Evolutionary conservation across 73 alveolate species (phyloP).

Genomic region (Tetrahymena thermophila): DNA sequence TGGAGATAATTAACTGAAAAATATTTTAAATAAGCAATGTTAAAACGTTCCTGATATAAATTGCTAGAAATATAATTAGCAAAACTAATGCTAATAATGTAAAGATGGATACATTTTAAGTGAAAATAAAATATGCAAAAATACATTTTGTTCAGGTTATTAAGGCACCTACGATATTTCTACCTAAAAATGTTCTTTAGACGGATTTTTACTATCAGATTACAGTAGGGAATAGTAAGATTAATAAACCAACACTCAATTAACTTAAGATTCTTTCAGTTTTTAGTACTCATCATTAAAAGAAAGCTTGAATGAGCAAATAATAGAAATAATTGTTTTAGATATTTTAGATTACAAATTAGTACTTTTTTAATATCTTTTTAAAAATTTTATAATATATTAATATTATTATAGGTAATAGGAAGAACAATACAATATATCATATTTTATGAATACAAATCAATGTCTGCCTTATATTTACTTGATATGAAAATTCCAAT

Average conservation of each 20-base stretch:
- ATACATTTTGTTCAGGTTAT: background rate
- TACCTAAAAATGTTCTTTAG: background rate
- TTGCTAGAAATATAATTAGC: background rate
- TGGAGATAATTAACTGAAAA: background rate
- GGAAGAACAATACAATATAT: background rate
- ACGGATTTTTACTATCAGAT: background rate
- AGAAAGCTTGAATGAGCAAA: background rate
- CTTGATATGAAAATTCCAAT: background rate
- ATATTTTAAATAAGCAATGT: background rate
- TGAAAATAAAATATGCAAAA: background rate
- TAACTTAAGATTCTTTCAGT: background rate
- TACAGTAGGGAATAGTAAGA: background rate
- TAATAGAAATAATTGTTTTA: background rate
- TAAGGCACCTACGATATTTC: background rate
- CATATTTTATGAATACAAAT: background rate
- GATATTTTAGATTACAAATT: background rate
- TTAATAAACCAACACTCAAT: background rate
- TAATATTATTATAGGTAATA: background rate
- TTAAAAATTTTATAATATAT: too few species aligned
- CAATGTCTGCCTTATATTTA: background rate
- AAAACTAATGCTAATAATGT: background rate
- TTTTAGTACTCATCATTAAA: background rate
- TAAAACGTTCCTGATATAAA: background rate
- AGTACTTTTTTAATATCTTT: background rate
- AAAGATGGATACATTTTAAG: background rate